Base-by-base conservation (phyloP, 75 land plant species). In the Selaginella moellendorffii region DNA sequence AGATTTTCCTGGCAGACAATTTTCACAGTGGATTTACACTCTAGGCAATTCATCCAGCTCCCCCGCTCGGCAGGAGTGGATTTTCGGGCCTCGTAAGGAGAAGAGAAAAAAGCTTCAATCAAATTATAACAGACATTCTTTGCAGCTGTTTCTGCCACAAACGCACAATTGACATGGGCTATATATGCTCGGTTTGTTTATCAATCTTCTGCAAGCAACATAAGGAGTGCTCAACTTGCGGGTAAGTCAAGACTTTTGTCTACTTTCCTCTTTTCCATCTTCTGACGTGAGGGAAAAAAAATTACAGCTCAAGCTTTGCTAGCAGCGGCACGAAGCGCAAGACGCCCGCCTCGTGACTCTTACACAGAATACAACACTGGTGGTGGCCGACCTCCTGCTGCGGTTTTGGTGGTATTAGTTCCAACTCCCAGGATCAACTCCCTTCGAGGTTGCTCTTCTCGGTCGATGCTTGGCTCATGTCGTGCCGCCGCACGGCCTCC, bases 61-160 rank as follows among this genome's bases (percentile, higher is more conserved):
- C 96, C 98, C 54, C 88, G 83, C 52, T 82, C 90, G 65, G 80
- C 66, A 22, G 98, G 96, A 36, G 98, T 93, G 9, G 98, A 88
- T 69, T 88, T 93, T 53, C 96, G 90, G 64, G 98, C 98, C 25
- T 92, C 96, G 96, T 92, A 81, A 76, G 92, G 28, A 24, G 5
- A 12, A 18, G 65, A n/a, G 19, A 51, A 23, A 23, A 26, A 9
- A 53, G 12, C 25, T 46, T 65, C 23, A 21, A 30, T 53, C 22
- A 31, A 63, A 5, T 63, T 36, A 36, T 36, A 36, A 26, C 10
- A 26, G 29, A 25, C 26, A 1, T 12, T 53, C 52, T 29, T 63
- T 77, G 77, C 86, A 92, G 97, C 66, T 93, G 98, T 64, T 93
- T 93, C 69, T 93, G 98, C 71, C 98, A 93, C 66, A 93, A 93